Evolutionary conservation across 176 grass and related monocot species (phyloP), one percentile per base, ranked within the genome.

Genomic region (Carex pumila): DNA sequence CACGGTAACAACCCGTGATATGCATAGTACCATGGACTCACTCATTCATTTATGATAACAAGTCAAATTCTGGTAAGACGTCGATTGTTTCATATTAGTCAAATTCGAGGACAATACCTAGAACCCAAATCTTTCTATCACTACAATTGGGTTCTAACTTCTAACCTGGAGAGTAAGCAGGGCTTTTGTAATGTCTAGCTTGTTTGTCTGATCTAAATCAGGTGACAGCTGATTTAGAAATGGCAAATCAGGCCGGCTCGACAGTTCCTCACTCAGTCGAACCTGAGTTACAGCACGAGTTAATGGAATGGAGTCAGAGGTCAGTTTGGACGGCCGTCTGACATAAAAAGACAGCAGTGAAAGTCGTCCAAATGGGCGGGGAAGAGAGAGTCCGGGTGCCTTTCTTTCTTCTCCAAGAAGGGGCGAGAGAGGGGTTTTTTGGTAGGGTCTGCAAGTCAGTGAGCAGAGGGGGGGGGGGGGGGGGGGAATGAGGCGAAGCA

Each of bases 151-250:
- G 3, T 50, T 72, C 4, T 25, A 74, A 29, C 11, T 74, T 52
- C 70, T 22, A 65, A 81, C 83, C 83, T 97, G 90, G 50, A 94
- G 79, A 61, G 86, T 85, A 52, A 94, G 86, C 71, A 39, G 87
- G 3, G 43, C 76, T 22, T 2, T 18, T 13, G 3, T 25, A 14
- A 31, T 34, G 21, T 60, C 61, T 3, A 17, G 50, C 54, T 39
- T 74, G 66, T 84, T 77, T 0, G 73, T 18, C 15, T 72, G 81
- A 8, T 5, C 56, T 45, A 61, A 45, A 47, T 85, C 54, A 37
- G 94, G 91, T 56, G 79, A 81, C 69, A 97, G 88, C 7, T 39
- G 30, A 54, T 89, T 59, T 45, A 94, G 79, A 32, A 90, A 74
- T 37, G 85, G 47, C 5, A 88, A 90, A 60, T 31, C 85, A 1